Base-by-base conservation (phyloP, 176 grass and related monocot genomes). In the Areca catechu region DNA sequence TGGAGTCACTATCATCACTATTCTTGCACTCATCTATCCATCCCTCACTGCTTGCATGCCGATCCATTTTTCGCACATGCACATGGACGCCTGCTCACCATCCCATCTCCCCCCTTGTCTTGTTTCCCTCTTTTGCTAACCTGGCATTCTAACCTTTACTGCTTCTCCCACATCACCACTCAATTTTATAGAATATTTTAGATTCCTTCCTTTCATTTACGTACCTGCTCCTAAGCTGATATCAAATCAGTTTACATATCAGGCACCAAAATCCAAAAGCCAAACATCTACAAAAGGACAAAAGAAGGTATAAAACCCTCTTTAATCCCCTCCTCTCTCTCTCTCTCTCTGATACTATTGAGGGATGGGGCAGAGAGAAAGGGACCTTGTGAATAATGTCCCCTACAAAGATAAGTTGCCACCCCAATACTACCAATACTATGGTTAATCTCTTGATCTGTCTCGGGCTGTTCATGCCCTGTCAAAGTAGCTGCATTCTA, bases 391-490 rank as follows among this genome's bases (percentile, higher is more conserved):
- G 34, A 43, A 85, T 71, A 88, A 75, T 90, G 71, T 74, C 69
- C 68, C 68, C 83, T 80, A 83, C 65, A 71, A 72, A 62, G 74
- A 58, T 18, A 67, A 74, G 59, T 68, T 77, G 74, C 60, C 69
- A 79, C 78, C 74, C 58, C 67, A 67, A 43, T 12, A 12, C 34
- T 14, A 12, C 7, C 34, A 43, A 2, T 12, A 43, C 55, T 62
- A 65, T 67, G 73, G 63, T 69, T 77, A 68, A 17, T 58, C 73
- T 43, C 76, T 30, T n/a, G n/a, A n/a, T n/a, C 70, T 92, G 81
- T 24, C 76, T 30, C 73, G 85, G 81, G 82, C 81, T 83, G 87
- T 92, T 92, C 80, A 85, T 92, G 93, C 85, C 80, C 93, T 98
- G 78, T 88, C 83, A 92, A 77, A 72, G 87, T 88, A 85, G 93